Evolutionary conservation across 768 basidiomycete genomes (phyloP), one percentile per base, ranked within the genome.

Genomic region (Rhizopogon sp.): DNA sequence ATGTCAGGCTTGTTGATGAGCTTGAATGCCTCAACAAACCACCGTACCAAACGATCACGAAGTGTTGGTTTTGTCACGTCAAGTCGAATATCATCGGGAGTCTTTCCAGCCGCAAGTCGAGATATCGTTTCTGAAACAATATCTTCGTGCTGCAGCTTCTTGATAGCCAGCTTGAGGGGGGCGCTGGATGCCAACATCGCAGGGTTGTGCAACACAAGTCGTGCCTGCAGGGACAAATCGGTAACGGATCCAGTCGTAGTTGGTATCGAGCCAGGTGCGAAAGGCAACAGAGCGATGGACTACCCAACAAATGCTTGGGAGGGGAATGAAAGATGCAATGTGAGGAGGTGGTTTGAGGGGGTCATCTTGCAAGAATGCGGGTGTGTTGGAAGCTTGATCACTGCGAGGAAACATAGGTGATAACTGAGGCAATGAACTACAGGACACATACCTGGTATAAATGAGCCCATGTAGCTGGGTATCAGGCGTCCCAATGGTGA

Each of bases 121-220:
- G 13, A 16, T 2, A 31, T 4, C 29, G 29, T 31, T 31, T 31
- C 29, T 6, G 67, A 29, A 3, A 78, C 68, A 31, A 76, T 44
- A 50, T 73, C 69, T 37, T 66, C 58, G 57, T 76, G 74, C 51
- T 65, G 64, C 0, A 70, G 66, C 2, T 59, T 53, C 29, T 64
- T 64, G 22, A 71, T 63, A 5, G 69, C 65, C 4, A 60, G 64
- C 55, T 78, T 78, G 56, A 77, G 56, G 10, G 10, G 63, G 63
- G 1, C 67, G 60, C 58, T 77, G 76, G 37, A 64, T 47, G 58
- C 6, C 65, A 57, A 17, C 64, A 55, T 47, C 46, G 5, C 25
- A 47, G 45, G 46, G 28, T 28, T 31, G 46, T 31, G 29, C 46
- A 37, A 47, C 46, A 47, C 46, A 29, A 31, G 46, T 47, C 16